A percentile compares a stretch with the other conserved stretches of the same genome.
Evolutionary conservation across 331 rosid genomes (phyloP).

Genomic region (Erythrophleum ivorense): DNA sequence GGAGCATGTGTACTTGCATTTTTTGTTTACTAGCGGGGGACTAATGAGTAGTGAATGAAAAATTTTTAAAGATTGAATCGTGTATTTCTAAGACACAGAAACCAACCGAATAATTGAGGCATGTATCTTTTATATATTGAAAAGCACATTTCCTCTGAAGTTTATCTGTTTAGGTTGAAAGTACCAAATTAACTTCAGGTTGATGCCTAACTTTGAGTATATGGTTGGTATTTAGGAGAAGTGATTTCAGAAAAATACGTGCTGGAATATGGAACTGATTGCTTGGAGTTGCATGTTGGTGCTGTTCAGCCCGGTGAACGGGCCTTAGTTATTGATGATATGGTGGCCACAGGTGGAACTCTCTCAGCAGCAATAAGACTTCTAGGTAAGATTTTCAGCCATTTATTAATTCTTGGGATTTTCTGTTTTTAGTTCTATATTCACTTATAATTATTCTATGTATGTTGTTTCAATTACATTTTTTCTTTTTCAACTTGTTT

Average conservation of each 20-base stretch:
- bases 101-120: too few species aligned
- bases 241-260: conserved; percentile 69
- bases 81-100: too few species aligned
- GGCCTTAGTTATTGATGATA: conserved; percentile 68
- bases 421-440: background rate
- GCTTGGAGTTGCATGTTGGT: conserved; percentile 71
- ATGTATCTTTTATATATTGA: background rate
- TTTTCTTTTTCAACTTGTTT: background rate
- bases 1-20: too few species aligned
- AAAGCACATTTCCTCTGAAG: background rate
- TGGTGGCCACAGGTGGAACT: conserved; percentile 92
- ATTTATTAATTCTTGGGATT: background rate
- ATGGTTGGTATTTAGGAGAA: conserved; percentile 46
- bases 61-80: too few species aligned
- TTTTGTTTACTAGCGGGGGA: too few species aligned
- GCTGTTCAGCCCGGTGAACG: conserved; percentile 73
- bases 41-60: too few species aligned
- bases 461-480: background rate
- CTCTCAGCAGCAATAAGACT: conserved; percentile 78
- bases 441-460: too few species aligned
- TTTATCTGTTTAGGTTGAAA: background rate
- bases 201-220: background rate
- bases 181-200: background rate
- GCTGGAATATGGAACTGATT: conserved; percentile 69
- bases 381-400: conserved; percentile 54